Evolutionary conservation across 208 protist species (phyloP), one percentile per base, ranked within the genome.

Genomic region (Angomonas ambiguus): DNA sequence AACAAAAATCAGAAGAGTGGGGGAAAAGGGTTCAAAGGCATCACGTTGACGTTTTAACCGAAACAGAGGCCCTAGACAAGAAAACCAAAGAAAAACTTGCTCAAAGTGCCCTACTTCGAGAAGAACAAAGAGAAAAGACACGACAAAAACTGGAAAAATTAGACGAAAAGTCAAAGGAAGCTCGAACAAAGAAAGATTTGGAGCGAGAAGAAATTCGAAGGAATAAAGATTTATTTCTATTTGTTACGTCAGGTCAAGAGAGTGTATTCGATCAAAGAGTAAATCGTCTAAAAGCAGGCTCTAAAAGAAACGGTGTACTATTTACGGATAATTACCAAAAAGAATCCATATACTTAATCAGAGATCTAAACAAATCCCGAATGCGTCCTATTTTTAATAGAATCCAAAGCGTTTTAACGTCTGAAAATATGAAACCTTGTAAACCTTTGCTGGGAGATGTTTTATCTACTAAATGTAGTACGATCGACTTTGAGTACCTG

Each of bases 311-410:
- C 32, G 80, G 73, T 10, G 83, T 79, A 58, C 75, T 61, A 22
- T 95, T 88, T 70, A 51, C 61, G 1, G 83, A 95, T 70, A 89
- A 56, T n/a, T 95, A 95, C 69, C 86, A 92, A 67, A 92, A 88
- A 49, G 84, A 82, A 60, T 78, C 79, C 30, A 62, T 69, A 2
- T 51, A 67, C 24, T 65, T 73, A 34, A 66, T 69, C 20, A 91
- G 87, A 41, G 89, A 95, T 67, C 65, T 93, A 32, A 92, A 89
- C 62, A 73, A 82, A 20, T 91, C 83, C 65, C 82, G 83, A 30
- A 65, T 95, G 34, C 82, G 82, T 18, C 69, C 74, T 1, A 48
- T 79, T 25, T 79, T 91, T 60, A 83, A 65, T 56, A 76, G 89
- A 1, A 75, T 95, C 16, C 63, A 73, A 4, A 58, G 76, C 0